A percentile compares a stretch with the other conserved stretches of the same genome.
These are phyloP conservation scores for Ceratobasidium sp. DNA, from an alignment of 1,284 basidiomycete species.

Conservation along the genomic window DNA sequence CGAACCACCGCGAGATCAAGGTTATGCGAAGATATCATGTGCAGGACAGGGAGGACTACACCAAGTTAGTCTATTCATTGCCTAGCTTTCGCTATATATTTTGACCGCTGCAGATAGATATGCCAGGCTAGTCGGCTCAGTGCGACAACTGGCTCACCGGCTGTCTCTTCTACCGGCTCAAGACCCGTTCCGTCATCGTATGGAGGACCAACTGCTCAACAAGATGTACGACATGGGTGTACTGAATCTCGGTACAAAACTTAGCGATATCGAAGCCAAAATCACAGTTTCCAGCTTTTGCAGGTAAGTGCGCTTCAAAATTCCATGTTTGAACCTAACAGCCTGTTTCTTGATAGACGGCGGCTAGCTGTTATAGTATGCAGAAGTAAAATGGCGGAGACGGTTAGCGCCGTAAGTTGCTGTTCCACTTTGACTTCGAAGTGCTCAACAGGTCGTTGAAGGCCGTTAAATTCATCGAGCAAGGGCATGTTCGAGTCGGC, in stretches of 20 bases:
- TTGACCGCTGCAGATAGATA: constrained; percentile 67
- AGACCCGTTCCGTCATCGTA: constrained; percentile 88
- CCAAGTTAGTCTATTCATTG: constrained; percentile 71
- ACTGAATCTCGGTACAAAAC: constrained; percentile 83
- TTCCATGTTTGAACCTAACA: neutral
- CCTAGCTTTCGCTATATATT: constrained; percentile 9
- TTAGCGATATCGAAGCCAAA: constrained; percentile 94
- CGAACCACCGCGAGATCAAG: constrained; percentile 90
- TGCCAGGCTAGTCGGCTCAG: constrained; percentile 93
- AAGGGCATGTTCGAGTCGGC: constrained; percentile 97
- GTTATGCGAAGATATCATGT: constrained; percentile 97
- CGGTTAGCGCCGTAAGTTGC: constrained; percentile 87
- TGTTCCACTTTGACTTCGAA: constrained; percentile 32
- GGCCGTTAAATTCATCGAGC: constrained; percentile 98
- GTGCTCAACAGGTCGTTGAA: constrained; percentile 55
- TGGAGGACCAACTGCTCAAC: constrained; percentile 89
- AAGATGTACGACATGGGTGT: constrained; percentile 99
- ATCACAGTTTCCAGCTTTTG: constrained; percentile 97
- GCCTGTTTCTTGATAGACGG: constrained; percentile 56
- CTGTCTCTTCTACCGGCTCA: constrained; percentile 89
- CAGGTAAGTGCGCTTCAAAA: constrained; percentile 58
- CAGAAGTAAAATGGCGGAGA: constrained; percentile 94
- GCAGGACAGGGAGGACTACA: constrained; percentile 95
- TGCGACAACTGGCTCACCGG: constrained; percentile 89
- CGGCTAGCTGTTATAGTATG: constrained; percentile 95